Evolutionary conservation across 2,329 filamentous ascomycete species (phyloP).

Genomic region (Penicillium oxalicum): DNA sequence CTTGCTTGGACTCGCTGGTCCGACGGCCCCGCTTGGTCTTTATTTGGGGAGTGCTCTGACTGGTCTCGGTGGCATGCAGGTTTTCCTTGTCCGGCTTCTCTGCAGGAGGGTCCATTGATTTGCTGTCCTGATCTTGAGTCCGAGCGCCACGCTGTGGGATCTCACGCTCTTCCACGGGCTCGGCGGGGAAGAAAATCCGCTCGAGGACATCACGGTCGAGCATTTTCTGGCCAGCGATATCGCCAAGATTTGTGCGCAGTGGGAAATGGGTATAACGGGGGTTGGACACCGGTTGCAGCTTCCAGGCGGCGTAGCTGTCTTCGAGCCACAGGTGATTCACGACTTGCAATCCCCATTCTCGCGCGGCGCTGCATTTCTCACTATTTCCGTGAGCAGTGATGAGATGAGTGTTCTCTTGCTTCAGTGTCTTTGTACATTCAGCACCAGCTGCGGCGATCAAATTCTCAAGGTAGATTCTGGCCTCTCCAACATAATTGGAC

Average conservation of each 20-base stretch:
- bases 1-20: constrained; percentile 23
- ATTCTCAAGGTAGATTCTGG: constrained; percentile 87
- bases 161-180: constrained; percentile 16
- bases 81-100: constrained; percentile 17
- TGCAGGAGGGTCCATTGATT: constrained; percentile 18
- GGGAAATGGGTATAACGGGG: constrained; percentile 82
- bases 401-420: constrained; percentile 89
- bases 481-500: constrained; percentile 94
- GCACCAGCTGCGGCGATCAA: constrained; percentile 78
- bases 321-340: constrained; percentile 97
- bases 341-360: constrained; percentile 85
- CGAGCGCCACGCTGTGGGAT: constrained; percentile 29
- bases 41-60: constrained; percentile 23
- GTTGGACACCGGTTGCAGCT: constrained; percentile 65
- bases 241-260: constrained; percentile 79
- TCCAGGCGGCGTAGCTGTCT: constrained; percentile 89
- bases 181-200: constrained; percentile 55
- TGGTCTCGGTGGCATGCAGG: constrained; percentile 13
- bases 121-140: constrained; percentile 31
- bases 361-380: constrained; percentile 87
- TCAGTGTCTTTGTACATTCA: constrained; percentile 90
- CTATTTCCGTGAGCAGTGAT: constrained; percentile 84
- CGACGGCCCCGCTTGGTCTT: constrained; percentile 25
- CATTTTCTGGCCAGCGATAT: constrained; percentile 83
- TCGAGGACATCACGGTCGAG: constrained; percentile 69